Base-by-base conservation (phyloP, 2,329 filamentous ascomycete species). In the Dryadomyces quercivorus region DNA sequence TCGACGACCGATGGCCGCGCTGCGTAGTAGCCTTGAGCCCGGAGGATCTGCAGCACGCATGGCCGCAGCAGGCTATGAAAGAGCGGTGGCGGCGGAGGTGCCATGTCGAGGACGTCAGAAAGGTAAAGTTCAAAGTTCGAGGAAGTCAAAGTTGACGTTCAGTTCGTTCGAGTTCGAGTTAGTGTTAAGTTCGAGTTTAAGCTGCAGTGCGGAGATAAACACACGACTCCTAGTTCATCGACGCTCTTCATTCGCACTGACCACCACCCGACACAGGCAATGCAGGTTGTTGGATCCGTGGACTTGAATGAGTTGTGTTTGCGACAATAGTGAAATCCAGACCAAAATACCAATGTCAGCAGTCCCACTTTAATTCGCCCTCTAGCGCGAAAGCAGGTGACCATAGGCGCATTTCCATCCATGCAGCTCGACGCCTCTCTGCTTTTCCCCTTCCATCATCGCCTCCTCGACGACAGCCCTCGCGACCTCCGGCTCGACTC, bases 21-120 rank as follows among this genome's bases (percentile, higher is more conserved):
- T 45, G 85, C 78, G 67, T 94, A 88, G 72, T 94, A 97, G 66
- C 92, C 92, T 22, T 89, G 85, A 34, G 91, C 88, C 64, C 92
- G 89, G 52, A 97, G 82, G 63, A 95, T 92, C 70, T 96, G 90
- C 56, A 97, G 81, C 57, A 96, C 81, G 50, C 85, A 84, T 2
- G 92, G 92, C 45, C 90, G 88, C 55, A 97, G 77, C 59, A 95
- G 84, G 57, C 87, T 85, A 69, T 88, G 85, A 71, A 75, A 78
- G 55, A 78, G 68, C n/a, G 73, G 67, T 10, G 71, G 68, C 3
- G 72, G 73, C 36, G 63, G 70, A 58, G 69, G 26, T 22, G 48
- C 70, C 74, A 77, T 78, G 47, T 56, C 67, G 20, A 13, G 26
- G 21, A 36, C 13, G n/a, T n/a, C n/a, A n/a, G n/a, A n/a, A n/a